Conservation (phyloP, 768 basidiomycete genomes). For the Kwoniella dejecticola region DNA sequence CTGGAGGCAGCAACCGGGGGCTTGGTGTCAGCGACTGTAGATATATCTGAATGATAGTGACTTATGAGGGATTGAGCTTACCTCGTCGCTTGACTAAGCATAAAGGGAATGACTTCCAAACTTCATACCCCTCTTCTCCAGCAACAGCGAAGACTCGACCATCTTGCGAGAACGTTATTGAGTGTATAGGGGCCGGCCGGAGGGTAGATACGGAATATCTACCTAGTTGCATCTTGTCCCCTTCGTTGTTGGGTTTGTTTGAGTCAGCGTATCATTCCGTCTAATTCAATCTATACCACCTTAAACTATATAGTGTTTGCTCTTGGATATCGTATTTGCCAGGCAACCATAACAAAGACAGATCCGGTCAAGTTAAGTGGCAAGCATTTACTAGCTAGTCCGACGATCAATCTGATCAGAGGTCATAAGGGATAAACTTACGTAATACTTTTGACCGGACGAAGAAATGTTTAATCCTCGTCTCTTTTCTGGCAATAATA, state of each 20-base stretch:
- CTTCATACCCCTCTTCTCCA: slow-evolving; percentile 49
- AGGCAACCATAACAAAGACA: too few relatives aligned
- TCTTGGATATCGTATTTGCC: too few relatives aligned
- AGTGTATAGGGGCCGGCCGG: slow-evolving; percentile 40
- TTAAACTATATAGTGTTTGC: too few relatives aligned
- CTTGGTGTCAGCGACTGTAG: background rate
- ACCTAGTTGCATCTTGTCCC: slow-evolving; percentile 51
- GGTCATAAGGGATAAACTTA: too few relatives aligned
- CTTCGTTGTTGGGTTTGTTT: background rate
- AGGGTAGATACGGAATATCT: slow-evolving; percentile 52
- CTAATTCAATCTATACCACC: too few relatives aligned
- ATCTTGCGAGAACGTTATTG: slow-evolving; percentile 47
- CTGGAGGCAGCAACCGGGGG: slow-evolving; percentile 33
- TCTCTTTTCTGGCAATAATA: too few relatives aligned
- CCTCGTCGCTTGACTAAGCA: slow-evolving; percentile 38
- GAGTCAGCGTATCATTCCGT: slow-evolving; percentile 3
- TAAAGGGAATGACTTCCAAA: slow-evolving; percentile 48
- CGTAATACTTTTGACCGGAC: too few relatives aligned
- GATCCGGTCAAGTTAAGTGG: too few relatives aligned
- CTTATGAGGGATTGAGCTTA: slow-evolving; percentile 20
- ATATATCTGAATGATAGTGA: background rate
- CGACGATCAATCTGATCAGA: too few relatives aligned
- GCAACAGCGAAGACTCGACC: slow-evolving; percentile 47
- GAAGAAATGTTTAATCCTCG: too few relatives aligned
- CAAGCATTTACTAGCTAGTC: too few relatives aligned